Conservation (phyloP, 2,329 filamentous ascomycete genomes). For the Colletotrichum tamarilloi region DNA sequence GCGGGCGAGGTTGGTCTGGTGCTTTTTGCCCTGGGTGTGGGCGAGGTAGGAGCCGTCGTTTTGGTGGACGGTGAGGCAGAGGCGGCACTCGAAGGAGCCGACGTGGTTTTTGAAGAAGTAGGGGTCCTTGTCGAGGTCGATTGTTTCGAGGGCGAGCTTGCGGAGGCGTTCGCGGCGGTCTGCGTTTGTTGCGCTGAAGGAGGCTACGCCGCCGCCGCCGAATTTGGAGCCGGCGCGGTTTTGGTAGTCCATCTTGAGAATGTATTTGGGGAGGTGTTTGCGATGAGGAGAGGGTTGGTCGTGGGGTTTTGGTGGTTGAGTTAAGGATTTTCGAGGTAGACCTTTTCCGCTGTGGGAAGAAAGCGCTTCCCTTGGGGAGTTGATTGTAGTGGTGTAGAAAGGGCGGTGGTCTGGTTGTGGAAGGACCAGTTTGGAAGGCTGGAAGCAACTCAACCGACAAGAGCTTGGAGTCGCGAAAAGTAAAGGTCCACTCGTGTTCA, state of each 20-base stretch:
- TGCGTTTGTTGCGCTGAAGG: constrained; percentile 91
- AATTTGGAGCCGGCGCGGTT: constrained; percentile 98
- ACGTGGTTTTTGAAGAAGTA: constrained; percentile 99
- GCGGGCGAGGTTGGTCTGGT: constrained; percentile 97
- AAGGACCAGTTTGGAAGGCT: background rate
- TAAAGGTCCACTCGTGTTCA: background rate
- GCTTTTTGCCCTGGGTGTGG: constrained; percentile 97
- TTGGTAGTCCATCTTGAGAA: constrained; percentile 73
- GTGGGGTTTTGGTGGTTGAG: background rate
- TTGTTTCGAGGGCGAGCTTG: constrained; percentile 97
- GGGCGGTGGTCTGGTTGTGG: background rate
- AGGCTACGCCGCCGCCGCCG: constrained; percentile 96
- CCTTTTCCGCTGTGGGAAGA: background rate
- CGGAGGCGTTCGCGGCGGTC: constrained; percentile 97
- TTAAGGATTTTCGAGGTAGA: no score
- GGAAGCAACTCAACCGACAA: background rate
- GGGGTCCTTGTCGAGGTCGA: constrained; percentile 98
- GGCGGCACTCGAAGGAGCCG: constrained; percentile 95
- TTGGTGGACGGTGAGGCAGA: constrained; percentile 97
- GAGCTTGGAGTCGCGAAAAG: background rate
- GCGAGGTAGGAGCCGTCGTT: constrained; percentile 99
- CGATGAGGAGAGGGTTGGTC: background rate
- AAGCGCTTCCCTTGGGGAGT: background rate
- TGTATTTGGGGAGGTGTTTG: background rate
- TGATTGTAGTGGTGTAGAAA: background rate